Evolutionary conservation across 805 yeast species (phyloP).

Genomic region (Metschnikowia reukaufii): DNA sequence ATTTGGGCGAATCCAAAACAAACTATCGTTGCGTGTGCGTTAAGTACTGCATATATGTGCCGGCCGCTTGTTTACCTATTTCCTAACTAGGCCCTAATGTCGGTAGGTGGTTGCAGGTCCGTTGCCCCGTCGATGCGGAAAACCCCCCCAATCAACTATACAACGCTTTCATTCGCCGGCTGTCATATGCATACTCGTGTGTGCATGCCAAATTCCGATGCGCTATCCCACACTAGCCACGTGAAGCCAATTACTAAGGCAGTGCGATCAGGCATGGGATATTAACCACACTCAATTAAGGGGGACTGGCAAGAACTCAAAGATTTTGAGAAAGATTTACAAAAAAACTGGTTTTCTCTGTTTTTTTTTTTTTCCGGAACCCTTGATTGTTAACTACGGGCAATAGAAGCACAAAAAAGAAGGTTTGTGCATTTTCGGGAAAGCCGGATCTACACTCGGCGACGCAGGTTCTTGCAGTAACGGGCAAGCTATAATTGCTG

Average conservation of each 20-base stretch:
- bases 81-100: background rate
- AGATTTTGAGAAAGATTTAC: background rate
- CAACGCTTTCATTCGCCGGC: background rate
- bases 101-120: background rate
- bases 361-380: background rate
- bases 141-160: background rate
- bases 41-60: background rate
- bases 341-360: background rate
- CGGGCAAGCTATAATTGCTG: background rate
- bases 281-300: background rate
- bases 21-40: background rate
- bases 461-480: background rate
- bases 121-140: background rate
- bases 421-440: background rate
- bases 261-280: background rate
- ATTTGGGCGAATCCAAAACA: slow-evolving; percentile 1
- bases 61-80: slow-evolving; percentile 1
- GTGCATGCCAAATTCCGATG: background rate
- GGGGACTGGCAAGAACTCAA: too few relatives aligned
- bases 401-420: background rate
- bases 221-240: background rate
- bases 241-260: background rate
- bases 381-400: background rate
- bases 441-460: background rate
- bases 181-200: background rate